A percentile compares a stretch with the other conserved stretches of the same genome.
phyloP scores from a whole-genome alignment of 2,329 filamentous ascomycete genomes.

The Pyrenochaeta sp. region DNA sequence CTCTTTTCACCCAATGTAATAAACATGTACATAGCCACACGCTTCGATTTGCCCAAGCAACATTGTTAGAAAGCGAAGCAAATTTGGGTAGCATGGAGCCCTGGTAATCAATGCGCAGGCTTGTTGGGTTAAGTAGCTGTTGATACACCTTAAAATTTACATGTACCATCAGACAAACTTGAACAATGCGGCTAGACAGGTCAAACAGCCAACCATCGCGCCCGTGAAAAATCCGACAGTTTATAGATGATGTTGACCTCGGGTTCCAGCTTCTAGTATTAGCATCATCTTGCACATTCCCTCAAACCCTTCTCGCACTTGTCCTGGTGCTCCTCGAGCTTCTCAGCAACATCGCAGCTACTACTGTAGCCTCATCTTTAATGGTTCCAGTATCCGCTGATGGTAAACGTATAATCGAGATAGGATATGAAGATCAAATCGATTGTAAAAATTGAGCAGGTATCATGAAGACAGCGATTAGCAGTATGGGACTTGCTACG shows the following conservation, averaged over 20 bases:
- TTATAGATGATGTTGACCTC: constrained; percentile 21
- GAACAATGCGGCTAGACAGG: constrained; percentile 19
- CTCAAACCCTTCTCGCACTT: neutral
- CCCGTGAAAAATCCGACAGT: constrained; percentile 24
- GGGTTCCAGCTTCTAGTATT: constrained; percentile 20
- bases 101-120: constrained; percentile 21
- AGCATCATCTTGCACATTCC: constrained; percentile 7
- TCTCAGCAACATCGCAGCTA: constrained; percentile 26
- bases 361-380: constrained; percentile 25
- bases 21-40: constrained; percentile 26
- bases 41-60: constrained; percentile 25
- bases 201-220: constrained; percentile 20
- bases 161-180: constrained; percentile 27
- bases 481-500: constrained; percentile 50
- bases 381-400: constrained; percentile 21
- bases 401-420: constrained; percentile 25
- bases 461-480: constrained; percentile 51
- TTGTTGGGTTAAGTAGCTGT: constrained; percentile 16
- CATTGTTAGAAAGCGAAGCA: constrained; percentile 13
- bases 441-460: constrained; percentile 51
- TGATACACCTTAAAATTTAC: constrained; percentile 26
- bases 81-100: constrained; percentile 12
- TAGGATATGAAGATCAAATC: constrained; percentile 22
- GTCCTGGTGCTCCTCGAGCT: constrained; percentile 28
- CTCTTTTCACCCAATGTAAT: constrained; percentile 19